phyloP scores from a whole-genome alignment of 2,329 filamentous ascomycete species.

The Sporothrix pallida region DNA sequence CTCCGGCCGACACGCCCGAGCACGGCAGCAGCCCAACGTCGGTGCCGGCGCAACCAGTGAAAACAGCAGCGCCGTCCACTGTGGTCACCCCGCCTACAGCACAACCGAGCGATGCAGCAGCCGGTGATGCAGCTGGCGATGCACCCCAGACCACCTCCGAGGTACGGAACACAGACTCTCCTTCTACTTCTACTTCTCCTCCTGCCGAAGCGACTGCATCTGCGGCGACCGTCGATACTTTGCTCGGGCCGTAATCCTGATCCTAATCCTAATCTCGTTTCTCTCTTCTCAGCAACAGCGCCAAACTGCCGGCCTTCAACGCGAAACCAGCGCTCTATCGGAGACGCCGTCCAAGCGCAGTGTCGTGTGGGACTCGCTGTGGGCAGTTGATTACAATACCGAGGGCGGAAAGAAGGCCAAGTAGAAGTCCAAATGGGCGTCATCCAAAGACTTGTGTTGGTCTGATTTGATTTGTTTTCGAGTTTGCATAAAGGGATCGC shows the following conservation, averaged over 20 bases:
- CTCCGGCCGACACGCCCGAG: constrained; percentile 50
- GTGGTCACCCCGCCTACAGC: constrained; percentile 36
- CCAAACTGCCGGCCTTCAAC: constrained; percentile 42
- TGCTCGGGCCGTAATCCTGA: constrained; percentile 54
- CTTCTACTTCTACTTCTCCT: constrained; percentile 11
- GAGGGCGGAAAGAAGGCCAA: constrained; percentile 47
- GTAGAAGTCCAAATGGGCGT: neutral
- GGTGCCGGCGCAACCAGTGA: constrained; percentile 34
- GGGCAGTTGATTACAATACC: constrained; percentile 62
- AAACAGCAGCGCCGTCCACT: constrained; percentile 24
- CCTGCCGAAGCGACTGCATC: neutral
- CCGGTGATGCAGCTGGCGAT: neutral
- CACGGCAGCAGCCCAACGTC: constrained; percentile 47
- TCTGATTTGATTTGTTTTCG: neutral
- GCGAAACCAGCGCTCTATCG: constrained; percentile 48
- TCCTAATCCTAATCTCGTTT: constrained; percentile 37
- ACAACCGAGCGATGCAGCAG: neutral
- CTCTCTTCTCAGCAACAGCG: constrained; percentile 34
- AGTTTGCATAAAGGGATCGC: too few species aligned
- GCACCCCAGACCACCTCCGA: constrained; percentile 44
- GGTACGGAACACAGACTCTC: constrained; percentile 55
- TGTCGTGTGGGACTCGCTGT: constrained; percentile 66
- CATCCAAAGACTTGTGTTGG: neutral
- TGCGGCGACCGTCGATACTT: constrained; percentile 50
- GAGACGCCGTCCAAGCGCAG: constrained; percentile 56